Base-by-base conservation (phyloP, 1,139 yeast genomes). In the Debaryomyces psychrophilus region DNA sequence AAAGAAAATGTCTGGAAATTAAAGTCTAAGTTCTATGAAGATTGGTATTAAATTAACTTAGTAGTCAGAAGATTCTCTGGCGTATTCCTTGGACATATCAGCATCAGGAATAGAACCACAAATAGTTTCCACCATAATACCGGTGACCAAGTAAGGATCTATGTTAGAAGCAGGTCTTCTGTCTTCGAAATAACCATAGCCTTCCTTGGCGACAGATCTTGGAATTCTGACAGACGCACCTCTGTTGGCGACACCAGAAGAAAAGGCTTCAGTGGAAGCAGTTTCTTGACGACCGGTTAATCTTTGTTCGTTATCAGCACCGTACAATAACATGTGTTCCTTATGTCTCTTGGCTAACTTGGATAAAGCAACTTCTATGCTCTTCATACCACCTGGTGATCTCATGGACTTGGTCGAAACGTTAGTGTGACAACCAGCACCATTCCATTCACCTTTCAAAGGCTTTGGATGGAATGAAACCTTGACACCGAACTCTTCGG, bases 371-470 rank as follows among this genome's bases (percentile, higher is more conserved):
- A 79, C 87, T 65, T 93, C 97, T 67, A 93, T 93, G 71, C 74
- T 76, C 76, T 89, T 87, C 90, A 92, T 89, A 68, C 99, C 99
- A 71, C 99, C 99, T 67, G 90, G 87, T 39, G 69, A 71, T 81
- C 99, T 90, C 98, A 92, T 93, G 45, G 67, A 68, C 73, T 80
- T 83, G 62, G 99, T 93, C 45, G 97, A 90, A 55, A 93, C 98
- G 71, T 93, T 93, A 70, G 99, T 93, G 78, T 93, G 99, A 81
- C 98, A 92, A 65, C 99, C 99, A 70, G 99, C 98, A 79, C 99
- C 99, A 74, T 93, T 93, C 98, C 98, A 93, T 76, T 93, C 98
- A 62, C 99, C 99, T 79, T 86, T 83, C 73, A 90, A 82, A 60
- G 97, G 99, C 83, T 93, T 93, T 73, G 99, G 99, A 82, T 93